phyloP scores from a whole-genome alignment of 169 alveolate genomes.

The Neospora caninum region DNA sequence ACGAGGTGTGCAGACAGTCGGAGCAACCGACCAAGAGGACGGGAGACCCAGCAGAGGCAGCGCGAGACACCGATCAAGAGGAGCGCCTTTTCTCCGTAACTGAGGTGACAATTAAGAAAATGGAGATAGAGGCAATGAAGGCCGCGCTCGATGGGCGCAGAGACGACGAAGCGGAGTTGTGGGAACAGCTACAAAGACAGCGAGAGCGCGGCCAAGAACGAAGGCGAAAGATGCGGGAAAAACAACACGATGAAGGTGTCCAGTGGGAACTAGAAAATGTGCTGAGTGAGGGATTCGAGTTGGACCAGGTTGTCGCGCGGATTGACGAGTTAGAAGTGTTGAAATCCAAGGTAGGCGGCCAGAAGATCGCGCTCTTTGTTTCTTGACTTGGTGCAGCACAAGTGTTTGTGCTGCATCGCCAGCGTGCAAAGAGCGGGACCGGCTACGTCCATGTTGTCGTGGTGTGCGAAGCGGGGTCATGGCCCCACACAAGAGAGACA shows the following conservation, averaged over 20 bases:
- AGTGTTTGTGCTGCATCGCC: too few species aligned
- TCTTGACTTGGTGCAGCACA: too few species aligned
- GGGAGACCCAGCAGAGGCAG: neutral
- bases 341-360: neutral
- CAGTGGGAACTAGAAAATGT: constrained; percentile 2
- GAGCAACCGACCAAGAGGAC: neutral
- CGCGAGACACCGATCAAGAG: neutral
- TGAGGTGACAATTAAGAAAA: neutral
- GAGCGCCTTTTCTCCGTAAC: neutral
- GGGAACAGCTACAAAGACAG: constrained; percentile 11
- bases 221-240: neutral
- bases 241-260: neutral
- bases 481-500: too few species aligned
- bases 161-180: neutral
- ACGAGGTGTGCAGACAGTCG: neutral
- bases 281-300: neutral
- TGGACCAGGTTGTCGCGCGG: neutral
- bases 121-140: neutral
- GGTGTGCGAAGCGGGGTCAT: too few species aligned
- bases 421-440: too few species aligned
- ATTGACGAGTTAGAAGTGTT: neutral
- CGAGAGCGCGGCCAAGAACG: neutral
- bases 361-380: too few species aligned
- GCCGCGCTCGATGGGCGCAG: constrained; percentile 13
- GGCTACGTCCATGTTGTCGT: too few species aligned